phyloP scores from a whole-genome alignment of 2,329 filamentous ascomycete species.

The Colletotrichum echinochloae region DNA sequence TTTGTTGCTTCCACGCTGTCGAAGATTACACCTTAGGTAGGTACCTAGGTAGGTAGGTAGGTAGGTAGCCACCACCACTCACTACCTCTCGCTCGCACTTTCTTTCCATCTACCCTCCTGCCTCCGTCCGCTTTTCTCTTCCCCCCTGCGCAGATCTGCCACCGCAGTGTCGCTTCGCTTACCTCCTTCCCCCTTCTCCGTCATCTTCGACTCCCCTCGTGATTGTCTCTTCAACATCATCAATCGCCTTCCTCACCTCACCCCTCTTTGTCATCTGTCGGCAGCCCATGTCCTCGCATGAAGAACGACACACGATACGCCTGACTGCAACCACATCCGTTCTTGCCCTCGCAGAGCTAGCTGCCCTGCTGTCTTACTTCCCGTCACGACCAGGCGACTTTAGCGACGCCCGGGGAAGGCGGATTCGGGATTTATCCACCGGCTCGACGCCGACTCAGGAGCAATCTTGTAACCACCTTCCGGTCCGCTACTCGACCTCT shows the following conservation, averaged over 20 bases:
- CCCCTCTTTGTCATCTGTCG: not conserved
- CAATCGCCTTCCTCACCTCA: not conserved
- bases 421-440: constrained; percentile 9
- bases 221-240: constrained; percentile 20
- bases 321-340: not conserved
- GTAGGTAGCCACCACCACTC: not conserved
- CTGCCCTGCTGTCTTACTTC: too few relatives aligned
- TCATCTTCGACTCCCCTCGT: constrained; percentile 6
- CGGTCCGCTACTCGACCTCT: constrained; percentile 7
- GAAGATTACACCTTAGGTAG: too few relatives aligned
- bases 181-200: constrained; percentile 12
- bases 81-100: not conserved
- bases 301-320: constrained; percentile 1
- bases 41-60: too few relatives aligned
- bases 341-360: not conserved
- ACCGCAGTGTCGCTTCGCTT: not conserved
- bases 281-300: not conserved
- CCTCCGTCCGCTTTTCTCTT: constrained; percentile 6
- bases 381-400: not conserved
- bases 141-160: not conserved
- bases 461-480: not conserved
- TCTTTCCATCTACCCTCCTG: not conserved
- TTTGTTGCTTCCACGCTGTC: not conserved
- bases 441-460: constrained; percentile 12
- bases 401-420: not conserved